Percentiles rank a stretch among this genome's conserved stretches.
Conservation (phyloP, 306 rosid species). For the Cucurbita argyrosperma region DNA sequence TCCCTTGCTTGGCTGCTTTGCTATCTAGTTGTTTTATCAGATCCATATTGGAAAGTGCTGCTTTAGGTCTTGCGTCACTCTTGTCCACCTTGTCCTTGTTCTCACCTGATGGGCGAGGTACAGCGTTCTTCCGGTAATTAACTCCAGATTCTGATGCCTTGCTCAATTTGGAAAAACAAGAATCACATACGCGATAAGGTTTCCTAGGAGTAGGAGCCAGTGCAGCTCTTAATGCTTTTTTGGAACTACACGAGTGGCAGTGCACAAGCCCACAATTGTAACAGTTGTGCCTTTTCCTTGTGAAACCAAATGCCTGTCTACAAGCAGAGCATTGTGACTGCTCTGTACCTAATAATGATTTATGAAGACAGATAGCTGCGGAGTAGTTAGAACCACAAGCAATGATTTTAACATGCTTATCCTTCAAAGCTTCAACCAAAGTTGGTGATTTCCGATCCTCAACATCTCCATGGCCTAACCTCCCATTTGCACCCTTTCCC, state of each 20-base stretch:
- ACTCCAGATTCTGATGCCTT: constrained; percentile 48
- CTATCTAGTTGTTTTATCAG: constrained; percentile 87
- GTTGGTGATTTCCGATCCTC: constrained; percentile 72
- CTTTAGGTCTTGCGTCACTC: constrained; percentile 58
- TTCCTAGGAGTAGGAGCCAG: constrained; percentile 93
- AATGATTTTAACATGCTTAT: constrained; percentile 78
- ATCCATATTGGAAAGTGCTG: constrained; percentile 78
- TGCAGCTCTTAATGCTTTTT: constrained; percentile 70
- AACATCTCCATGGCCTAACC: constrained; percentile 79
- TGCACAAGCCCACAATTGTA: constrained; percentile 94
- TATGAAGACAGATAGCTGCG: constrained; percentile 90
- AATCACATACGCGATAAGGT: constrained; percentile 94
- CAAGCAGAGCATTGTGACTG: constrained; percentile 91
- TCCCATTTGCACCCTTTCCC: constrained; percentile 99
- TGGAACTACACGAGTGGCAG: constrained; percentile 90
- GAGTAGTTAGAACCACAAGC: constrained; percentile 80
- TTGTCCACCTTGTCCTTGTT: constrained; percentile 85
- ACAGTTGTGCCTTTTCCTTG: constrained; percentile 89
- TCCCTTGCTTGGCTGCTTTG: constrained; percentile 94
- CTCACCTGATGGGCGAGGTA: constrained; percentile 87
- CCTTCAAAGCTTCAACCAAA: constrained; percentile 74
- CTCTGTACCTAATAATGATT: constrained; percentile 83
- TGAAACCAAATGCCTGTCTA: constrained; percentile 81
- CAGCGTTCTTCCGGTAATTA: constrained; percentile 41
- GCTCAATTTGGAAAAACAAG: constrained; percentile 57